Percentiles rank a stretch among this genome's conserved stretches.
These are phyloP conservation scores for Monosporascus sp. DNA, from an alignment of 2,329 filamentous ascomycete species.

Conservation along the genomic window DNA sequence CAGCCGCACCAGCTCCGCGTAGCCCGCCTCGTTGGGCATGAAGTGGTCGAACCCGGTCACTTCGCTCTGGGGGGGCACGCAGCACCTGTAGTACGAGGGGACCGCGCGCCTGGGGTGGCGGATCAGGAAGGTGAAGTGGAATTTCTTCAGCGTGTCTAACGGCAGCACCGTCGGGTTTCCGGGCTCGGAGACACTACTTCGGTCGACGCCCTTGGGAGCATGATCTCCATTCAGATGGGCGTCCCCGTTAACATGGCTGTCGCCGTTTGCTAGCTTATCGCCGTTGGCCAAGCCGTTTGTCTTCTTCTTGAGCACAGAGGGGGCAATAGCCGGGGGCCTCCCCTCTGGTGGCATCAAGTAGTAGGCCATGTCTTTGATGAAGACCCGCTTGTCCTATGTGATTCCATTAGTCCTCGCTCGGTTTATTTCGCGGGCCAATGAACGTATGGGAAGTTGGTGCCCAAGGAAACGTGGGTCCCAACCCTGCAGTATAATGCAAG, in stretches of 20 bases:
- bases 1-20: constrained; percentile 76
- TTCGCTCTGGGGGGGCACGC: constrained; percentile 75
- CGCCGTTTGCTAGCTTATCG: constrained; percentile 7
- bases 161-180: constrained; percentile 85
- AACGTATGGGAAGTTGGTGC: neutral
- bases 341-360: constrained; percentile 77
- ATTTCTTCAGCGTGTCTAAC: constrained; percentile 63
- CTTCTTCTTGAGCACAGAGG: constrained; percentile 65
- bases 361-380: constrained; percentile 97
- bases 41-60: constrained; percentile 84
- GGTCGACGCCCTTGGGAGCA: constrained; percentile 22
- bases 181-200: constrained; percentile 41
- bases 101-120: constrained; percentile 89
- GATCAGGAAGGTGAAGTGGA: constrained; percentile 96
- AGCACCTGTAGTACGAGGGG: constrained; percentile 92
- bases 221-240: constrained; percentile 19
- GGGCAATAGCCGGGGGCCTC: constrained; percentile 64
- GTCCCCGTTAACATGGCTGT: constrained; percentile 6
- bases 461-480: neutral
- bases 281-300: constrained; percentile 11
- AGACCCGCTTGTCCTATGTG: constrained; percentile 75
- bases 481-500: no score
- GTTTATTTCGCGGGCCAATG: neutral
- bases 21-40: constrained; percentile 83
- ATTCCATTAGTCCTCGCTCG: constrained; percentile 29